Percentiles rank a stretch among this genome's conserved stretches.
phyloP scores from a whole-genome alignment of 2,329 filamentous ascomycete genomes.

The Fusarium sp. region DNA sequence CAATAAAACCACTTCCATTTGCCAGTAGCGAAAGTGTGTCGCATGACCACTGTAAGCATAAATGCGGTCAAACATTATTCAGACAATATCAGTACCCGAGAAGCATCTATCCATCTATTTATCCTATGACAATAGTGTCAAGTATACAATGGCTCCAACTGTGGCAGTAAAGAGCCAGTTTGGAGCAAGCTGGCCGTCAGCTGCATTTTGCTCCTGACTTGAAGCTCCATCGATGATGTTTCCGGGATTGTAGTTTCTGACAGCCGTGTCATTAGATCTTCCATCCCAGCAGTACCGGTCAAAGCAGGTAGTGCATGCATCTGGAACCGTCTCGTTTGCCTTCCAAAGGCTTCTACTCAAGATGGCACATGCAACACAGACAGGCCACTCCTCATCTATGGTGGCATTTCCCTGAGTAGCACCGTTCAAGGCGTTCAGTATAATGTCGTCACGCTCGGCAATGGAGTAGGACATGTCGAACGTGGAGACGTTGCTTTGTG shows the following conservation, averaged over 20 bases:
- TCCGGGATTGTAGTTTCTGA: constrained; percentile 48
- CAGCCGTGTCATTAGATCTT: constrained; percentile 53
- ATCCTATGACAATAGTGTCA: neutral
- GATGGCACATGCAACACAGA: constrained; percentile 90
- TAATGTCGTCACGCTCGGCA: constrained; percentile 77
- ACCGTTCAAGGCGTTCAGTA: constrained; percentile 85
- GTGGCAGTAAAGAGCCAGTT: constrained; percentile 11
- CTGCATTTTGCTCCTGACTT: neutral
- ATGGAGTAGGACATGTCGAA: constrained; percentile 72
- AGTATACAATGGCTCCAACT: neutral
- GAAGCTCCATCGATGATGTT: constrained; percentile 38
- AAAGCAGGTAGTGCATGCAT: constrained; percentile 80
- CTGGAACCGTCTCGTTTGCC: constrained; percentile 73
- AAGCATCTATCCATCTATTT: neutral
- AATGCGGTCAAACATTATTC: neutral
- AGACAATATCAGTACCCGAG: neutral
- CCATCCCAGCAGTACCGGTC: constrained; percentile 91
- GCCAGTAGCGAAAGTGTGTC: too few relatives aligned
- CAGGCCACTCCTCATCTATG: constrained; percentile 76
- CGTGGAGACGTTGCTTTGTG: constrained; percentile 80
- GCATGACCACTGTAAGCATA: neutral
- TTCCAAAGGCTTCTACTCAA: constrained; percentile 78
- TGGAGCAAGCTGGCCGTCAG: neutral
- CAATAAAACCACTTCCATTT: too few relatives aligned
- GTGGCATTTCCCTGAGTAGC: constrained; percentile 86